Percentiles rank a stretch among this genome's conserved stretches.
Evolutionary conservation across 2,329 filamentous ascomycete genomes (phyloP).

Genomic region (Beauveria sp.): DNA sequence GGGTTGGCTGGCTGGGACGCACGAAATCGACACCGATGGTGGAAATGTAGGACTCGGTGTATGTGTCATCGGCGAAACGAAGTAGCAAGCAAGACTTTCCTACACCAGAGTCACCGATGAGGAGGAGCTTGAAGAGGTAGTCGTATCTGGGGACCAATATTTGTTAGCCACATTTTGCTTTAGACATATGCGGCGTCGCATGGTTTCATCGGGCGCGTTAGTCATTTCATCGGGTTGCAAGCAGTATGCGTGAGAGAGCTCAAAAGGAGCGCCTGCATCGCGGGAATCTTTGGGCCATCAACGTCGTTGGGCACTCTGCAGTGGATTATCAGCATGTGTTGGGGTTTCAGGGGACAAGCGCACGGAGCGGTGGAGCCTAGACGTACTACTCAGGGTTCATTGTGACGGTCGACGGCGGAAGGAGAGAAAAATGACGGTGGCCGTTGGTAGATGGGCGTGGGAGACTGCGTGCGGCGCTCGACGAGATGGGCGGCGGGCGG

Average conservation of each 20-base stretch:
- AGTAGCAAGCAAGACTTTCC: slow-evolving; percentile 98
- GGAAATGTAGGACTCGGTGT: slow-evolving; percentile 99
- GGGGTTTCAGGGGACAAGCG: slow-evolving; percentile 17
- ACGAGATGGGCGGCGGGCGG: background rate
- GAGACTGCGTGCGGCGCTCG: background rate
- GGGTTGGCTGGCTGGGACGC: slow-evolving; percentile 35
- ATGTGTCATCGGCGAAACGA: slow-evolving; percentile 97
- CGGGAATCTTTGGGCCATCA: background rate
- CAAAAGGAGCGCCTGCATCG: background rate
- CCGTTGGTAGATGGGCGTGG: background rate
- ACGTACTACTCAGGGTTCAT: slow-evolving; percentile 95
- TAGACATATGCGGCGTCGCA: slow-evolving; percentile 5
- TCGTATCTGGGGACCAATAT: slow-evolving; percentile 74
- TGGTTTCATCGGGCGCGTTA: background rate
- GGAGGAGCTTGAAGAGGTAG: slow-evolving; percentile 99
- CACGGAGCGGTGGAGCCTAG: slow-evolving; percentile 19
- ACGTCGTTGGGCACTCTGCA: slow-evolving; percentile 9
- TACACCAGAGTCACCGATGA: slow-evolving; percentile 99
- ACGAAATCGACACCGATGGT: slow-evolving; percentile 99
- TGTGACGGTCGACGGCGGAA: slow-evolving; percentile 33
- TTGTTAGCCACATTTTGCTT: slow-evolving; percentile 16
- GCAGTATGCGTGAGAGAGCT: background rate
- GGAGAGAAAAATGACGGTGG: slow-evolving; percentile 2
- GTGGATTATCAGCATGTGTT: slow-evolving; percentile 15
- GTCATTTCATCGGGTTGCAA: background rate